Conservation (phyloP, 1,284 basidiomycete species). For the Stygiomarasmius scandens region DNA sequence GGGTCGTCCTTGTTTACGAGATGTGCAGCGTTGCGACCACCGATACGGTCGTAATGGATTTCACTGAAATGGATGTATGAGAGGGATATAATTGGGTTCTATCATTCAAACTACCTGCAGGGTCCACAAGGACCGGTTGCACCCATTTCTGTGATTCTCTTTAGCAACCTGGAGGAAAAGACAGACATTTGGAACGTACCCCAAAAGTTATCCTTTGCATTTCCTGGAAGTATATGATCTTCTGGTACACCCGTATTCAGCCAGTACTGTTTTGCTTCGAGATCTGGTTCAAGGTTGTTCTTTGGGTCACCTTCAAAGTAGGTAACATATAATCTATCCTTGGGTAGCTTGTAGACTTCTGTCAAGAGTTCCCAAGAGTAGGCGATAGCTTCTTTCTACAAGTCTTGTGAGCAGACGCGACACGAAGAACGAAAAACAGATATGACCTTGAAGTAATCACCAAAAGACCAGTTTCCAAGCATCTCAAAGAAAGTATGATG, state of each 20-base stretch:
- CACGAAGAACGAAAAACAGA: conserved; percentile 2
- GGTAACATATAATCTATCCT: conserved; percentile 93
- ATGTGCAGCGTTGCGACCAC: conserved; percentile 87
- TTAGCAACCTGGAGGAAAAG: neutral
- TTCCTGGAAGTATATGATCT: conserved; percentile 91
- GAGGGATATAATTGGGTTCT: neutral
- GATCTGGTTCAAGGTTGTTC: conserved; percentile 87
- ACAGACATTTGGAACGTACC: conserved; percentile 53
- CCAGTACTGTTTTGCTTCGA: conserved; percentile 89
- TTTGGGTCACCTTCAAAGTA: conserved; percentile 95
- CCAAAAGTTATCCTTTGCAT: conserved; percentile 99
- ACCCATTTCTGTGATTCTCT: conserved; percentile 82
- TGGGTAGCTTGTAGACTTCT: conserved; percentile 83
- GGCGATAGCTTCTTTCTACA: conserved; percentile 86
- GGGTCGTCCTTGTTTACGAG: conserved; percentile 96
- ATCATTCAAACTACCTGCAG: conserved; percentile 61
- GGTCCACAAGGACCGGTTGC: conserved; percentile 97
- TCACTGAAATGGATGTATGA: conserved; percentile 56
- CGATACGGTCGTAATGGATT: conserved; percentile 96
- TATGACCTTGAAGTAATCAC: conserved; percentile 97
- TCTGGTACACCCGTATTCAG: conserved; percentile 84
- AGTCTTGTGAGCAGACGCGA: conserved; percentile 1
- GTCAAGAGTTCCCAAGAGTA: conserved; percentile 97
- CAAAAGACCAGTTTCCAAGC: conserved; percentile 99
- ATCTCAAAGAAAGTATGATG: conserved; percentile 99